A percentile compares a stretch with the other conserved stretches of the same genome.
These are phyloP conservation scores for Epichloe brachyelytri DNA, from an alignment of 2,329 filamentous ascomycete species.

Conservation along the genomic window DNA sequence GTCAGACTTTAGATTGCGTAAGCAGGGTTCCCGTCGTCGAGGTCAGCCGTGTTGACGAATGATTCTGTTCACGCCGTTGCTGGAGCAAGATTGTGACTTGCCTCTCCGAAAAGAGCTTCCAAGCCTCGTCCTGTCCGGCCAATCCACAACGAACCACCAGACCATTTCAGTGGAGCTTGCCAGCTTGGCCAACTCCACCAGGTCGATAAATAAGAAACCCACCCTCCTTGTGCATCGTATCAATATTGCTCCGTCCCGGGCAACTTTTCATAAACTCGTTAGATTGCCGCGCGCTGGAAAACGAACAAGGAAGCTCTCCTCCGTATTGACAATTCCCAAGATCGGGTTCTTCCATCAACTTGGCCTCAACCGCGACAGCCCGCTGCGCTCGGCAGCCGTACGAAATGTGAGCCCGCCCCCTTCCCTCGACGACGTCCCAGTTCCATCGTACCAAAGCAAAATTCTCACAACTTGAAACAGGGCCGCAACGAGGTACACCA, in stretches of 20 bases:
- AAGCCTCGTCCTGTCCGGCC: neutral
- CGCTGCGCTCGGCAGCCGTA: neutral
- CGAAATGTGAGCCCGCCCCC: constrained; percentile 11
- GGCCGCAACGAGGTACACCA: constrained; percentile 16
- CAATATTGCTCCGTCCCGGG: constrained; percentile 18
- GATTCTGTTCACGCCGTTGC: neutral
- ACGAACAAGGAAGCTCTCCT: neutral
- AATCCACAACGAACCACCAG: neutral
- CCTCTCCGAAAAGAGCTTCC: neutral
- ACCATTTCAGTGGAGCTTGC: neutral
- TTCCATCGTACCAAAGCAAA: neutral
- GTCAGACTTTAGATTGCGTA: neutral
- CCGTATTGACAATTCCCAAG: too few species aligned
- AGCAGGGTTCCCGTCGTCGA: neutral
- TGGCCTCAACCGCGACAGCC: neutral
- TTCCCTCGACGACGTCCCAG: neutral
- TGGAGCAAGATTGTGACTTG: neutral
- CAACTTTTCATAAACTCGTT: neutral
- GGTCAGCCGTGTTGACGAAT: neutral
- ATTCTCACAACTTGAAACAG: constrained; percentile 7
- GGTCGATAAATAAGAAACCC: neutral
- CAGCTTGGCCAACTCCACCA: too few species aligned
- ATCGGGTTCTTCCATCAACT: neutral
- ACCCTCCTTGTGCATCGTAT: constrained; percentile 8
- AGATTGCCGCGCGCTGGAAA: neutral